phyloP scores from a whole-genome alignment of 495 filamentous ascomycete genomes.

The Hyaloscypha finlandica region DNA sequence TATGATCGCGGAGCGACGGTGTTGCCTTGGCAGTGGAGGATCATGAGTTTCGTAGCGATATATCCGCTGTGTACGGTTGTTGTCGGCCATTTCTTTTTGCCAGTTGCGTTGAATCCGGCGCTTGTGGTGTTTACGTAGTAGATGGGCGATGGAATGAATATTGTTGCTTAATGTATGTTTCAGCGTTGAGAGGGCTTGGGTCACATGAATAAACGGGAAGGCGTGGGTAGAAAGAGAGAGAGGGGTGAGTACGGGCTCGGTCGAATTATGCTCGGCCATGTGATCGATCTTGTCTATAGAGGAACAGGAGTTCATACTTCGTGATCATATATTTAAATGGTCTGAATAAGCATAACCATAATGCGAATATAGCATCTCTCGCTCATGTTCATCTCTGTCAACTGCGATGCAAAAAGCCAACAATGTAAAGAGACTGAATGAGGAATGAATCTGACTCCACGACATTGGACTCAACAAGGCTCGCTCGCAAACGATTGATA shows the following conservation, averaged over 20 bases:
- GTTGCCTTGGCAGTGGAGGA: constrained; percentile 56
- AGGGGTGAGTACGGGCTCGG: no score
- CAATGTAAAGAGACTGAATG: no score
- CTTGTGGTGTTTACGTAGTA: constrained; percentile 70
- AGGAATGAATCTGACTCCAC: no score
- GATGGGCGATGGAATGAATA: not conserved
- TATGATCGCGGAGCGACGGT: constrained; percentile 48
- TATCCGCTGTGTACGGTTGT: constrained; percentile 58
- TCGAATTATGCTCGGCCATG: not conserved
- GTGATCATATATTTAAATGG: no score
- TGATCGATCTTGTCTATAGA: not conserved
- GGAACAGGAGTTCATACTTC: not conserved
- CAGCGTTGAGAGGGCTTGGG: not conserved
- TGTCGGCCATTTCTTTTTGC: constrained; percentile 57
- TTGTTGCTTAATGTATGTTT: not conserved
- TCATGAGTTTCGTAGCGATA: constrained; percentile 57
- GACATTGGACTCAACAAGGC: no score
- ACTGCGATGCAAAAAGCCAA: no score
- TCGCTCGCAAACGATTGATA: no score
- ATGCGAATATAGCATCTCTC: no score
- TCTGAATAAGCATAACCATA: no score
- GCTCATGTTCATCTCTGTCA: no score
- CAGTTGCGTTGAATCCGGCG: constrained; percentile 62
- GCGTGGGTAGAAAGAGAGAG: no score
- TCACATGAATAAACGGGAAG: no score